Base-by-base conservation (phyloP, 73 alveolate species). In the Tetrahymena thermophila region DNA sequence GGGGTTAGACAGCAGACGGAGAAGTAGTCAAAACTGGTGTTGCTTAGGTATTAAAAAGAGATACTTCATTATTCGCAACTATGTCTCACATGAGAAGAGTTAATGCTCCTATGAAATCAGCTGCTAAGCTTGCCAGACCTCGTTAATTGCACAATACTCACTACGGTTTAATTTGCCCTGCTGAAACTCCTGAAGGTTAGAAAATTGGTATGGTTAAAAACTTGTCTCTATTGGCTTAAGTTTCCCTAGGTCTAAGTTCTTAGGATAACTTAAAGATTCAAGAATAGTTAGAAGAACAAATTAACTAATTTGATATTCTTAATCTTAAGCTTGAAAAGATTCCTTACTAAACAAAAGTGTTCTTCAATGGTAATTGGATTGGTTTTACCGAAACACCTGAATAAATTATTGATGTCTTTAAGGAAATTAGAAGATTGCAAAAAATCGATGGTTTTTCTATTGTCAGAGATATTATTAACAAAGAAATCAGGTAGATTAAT, bases 111-210 rank as follows among this genome's bases (percentile, higher is more conserved):
- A 56, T 96, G 96, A 94, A 96, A 13, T 96, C 97, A 5, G 96
- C 98, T 93, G 99, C 99, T 28, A 99, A 99, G 97, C 97, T 99
- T 43, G 98, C 99, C 94, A 99, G 99, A 97, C 99, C 99, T 21
- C 97, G 99, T 93, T 99, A 99, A 96, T 98, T 99, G 38, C 99
- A 99, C 97, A 99, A 99, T 96, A 99, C 99, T 85, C 99, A 99
- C 95, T 99, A 99, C 99, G 99, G 99, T 34, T 97, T 99, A 99
- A 98, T 99, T 83, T 99, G 99, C 58, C 99, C 99, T 35, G 99
- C 99, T 40, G 99, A 99, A 96, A 99, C 99, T 34, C 99, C 99
- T 9, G 99, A 99, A 96, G 99, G 99, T 71, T 99, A 99, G 95
- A 83, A 85, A 94, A 85, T 93, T 96, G 99, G 99, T 25, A 98